Base-by-base conservation (phyloP, 1,284 basidiomycete genomes). In the Fomitiporia mediterranea region DNA sequence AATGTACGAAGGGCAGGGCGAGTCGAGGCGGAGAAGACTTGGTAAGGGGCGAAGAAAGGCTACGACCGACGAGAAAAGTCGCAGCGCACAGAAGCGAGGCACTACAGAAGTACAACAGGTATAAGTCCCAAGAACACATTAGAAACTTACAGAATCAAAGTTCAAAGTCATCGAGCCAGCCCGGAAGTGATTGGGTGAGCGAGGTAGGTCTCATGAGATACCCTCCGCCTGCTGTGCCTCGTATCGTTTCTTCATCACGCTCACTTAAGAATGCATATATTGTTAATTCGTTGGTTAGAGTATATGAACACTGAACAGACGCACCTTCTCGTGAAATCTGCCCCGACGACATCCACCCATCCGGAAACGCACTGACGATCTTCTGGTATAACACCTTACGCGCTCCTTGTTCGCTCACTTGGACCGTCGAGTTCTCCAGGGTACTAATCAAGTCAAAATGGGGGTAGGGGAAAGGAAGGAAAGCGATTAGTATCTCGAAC, bases 321-420 rank as follows among this genome's bases (percentile, higher is more conserved):
- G 43, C 37, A 75, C 75, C 72, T 68, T 78, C 76, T 39, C 76
- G 69, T 34, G 76, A 78, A 44, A 78, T 75, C 63, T 75, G 71
- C 6, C 74, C 72, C 4, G 73, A 74, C 1, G 72, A 74, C 73
- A 88, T 79, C 86, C 86, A 89, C 9, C 84, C 84, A 0, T 86
- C 80, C 0, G 88, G 89, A 69, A 88, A 91, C 1, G 81, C 81
- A 27, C 75, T 77, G 0, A 91, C 83, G 58, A 91, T 89, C 82
- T 85, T 88, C 67, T 91, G 88, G 70, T 91, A 91, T 25, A 91
- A 69, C 9, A 75, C 74, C 72, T 91, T 91, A 55, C 88, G 72
- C 61, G 83, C 68, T 1, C 87, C 87, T 69, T 91, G 89, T 64
- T 91, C 89, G 64, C 86, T 89, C 8, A 90, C 81, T 63, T 83